Conservation (phyloP, 2,329 filamentous ascomycete species). For the Botrytis fragariae region DNA sequence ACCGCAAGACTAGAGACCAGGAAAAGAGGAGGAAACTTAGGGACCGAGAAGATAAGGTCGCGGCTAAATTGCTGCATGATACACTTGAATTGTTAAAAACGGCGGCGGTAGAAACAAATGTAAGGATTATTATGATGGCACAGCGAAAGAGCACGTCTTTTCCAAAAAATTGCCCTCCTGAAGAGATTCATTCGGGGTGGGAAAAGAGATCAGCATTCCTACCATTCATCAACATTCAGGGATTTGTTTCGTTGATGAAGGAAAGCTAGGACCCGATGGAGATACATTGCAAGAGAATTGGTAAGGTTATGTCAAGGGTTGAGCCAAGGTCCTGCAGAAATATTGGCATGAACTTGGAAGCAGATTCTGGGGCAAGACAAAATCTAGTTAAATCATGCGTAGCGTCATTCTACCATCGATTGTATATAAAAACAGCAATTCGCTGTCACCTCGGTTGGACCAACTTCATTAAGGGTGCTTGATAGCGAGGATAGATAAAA, state of each 20-base stretch:
- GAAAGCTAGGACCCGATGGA: neutral
- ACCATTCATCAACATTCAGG: neutral
- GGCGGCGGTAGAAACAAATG: rapidly evolving
- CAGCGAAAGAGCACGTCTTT: neutral
- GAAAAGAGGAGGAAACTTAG: neutral
- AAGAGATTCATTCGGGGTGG: rapidly evolving
- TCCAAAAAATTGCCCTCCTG: neutral
- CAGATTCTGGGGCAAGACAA: neutral
- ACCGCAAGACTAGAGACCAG: neutral
- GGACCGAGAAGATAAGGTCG: neutral
- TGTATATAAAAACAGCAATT: neutral
- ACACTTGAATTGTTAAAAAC: rapidly evolving
- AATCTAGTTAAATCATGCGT: neutral
- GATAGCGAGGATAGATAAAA: neutral
- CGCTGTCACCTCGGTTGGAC: neutral
- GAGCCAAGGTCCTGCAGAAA: neutral
- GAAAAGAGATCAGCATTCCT: neutral
- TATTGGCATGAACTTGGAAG: neutral
- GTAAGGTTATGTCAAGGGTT: neutral
- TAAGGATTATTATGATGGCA: rapidly evolving
- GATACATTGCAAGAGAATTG: neutral
- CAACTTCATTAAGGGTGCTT: neutral
- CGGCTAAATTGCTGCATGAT: neutral
- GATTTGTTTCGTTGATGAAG: neutral
- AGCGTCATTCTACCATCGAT: neutral